Evolutionary conservation across 495 filamentous ascomycete species (phyloP).

Genomic region (Talaromyces proteolyticus): DNA sequence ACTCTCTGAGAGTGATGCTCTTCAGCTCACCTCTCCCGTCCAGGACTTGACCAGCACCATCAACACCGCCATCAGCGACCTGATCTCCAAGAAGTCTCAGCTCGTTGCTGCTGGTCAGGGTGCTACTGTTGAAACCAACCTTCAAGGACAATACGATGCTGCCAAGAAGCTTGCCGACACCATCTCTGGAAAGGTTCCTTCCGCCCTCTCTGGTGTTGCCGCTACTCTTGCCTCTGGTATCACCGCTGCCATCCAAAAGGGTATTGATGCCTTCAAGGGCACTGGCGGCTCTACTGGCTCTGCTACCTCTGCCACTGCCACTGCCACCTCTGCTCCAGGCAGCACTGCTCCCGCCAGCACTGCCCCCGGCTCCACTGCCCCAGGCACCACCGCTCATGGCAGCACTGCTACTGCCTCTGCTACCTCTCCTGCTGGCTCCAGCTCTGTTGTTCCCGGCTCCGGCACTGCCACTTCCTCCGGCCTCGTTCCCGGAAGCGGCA

Average conservation of each 20-base stretch:
- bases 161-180: slow-evolving; percentile 23
- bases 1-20: slow-evolving; percentile 23
- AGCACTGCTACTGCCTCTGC: neutral
- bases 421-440: slow-evolving; percentile 8
- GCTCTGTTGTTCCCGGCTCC: slow-evolving; percentile 4
- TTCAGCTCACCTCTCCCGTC: slow-evolving; percentile 24
- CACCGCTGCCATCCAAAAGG: slow-evolving; percentile 25
- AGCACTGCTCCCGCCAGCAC: neutral
- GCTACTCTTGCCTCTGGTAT: slow-evolving; percentile 21
- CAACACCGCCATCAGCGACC: slow-evolving; percentile 19
- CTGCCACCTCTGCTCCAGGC: slow-evolving; percentile 1
- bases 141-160: slow-evolving; percentile 24
- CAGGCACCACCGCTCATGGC: neutral
- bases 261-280: slow-evolving; percentile 17
- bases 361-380: slow-evolving; percentile 3
- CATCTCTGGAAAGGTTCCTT: slow-evolving; percentile 28
- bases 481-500: neutral
- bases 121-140: slow-evolving; percentile 14
- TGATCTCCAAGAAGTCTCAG: slow-evolving; percentile 25
- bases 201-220: slow-evolving; percentile 16
- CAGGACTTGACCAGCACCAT: slow-evolving; percentile 24
- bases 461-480: slow-evolving; percentile 10
- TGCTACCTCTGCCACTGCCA: slow-evolving; percentile 10
- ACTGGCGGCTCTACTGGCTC: slow-evolving; percentile 7
- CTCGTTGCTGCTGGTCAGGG: slow-evolving; percentile 28